Conservation (phyloP, 352 stramenopile genomes). For the Phytophthora syringae region DNA sequence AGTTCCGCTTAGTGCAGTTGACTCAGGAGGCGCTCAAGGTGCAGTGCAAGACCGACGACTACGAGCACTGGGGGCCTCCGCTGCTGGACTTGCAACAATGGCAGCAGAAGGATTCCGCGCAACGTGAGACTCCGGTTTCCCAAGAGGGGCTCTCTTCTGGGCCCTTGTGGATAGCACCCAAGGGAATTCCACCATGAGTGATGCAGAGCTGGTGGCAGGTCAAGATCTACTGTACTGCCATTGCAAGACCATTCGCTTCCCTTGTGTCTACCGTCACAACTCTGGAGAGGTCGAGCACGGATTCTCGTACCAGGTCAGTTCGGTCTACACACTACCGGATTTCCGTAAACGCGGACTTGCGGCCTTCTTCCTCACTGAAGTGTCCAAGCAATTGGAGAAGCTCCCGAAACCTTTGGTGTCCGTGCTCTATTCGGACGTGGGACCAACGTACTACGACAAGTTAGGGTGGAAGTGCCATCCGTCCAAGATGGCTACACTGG, state of each 20-base stretch:
- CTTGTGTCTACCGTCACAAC: slow-evolving; percentile 41
- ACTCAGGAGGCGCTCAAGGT: slow-evolving; percentile 56
- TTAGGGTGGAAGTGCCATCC: slow-evolving; percentile 56
- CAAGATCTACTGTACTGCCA: slow-evolving; percentile 47
- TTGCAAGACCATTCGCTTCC: slow-evolving; percentile 59
- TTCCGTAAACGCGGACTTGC: slow-evolving; percentile 51
- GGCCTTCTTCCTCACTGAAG: slow-evolving; percentile 43
- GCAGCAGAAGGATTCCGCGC: slow-evolving; percentile 47
- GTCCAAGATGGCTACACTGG: slow-evolving; percentile 42
- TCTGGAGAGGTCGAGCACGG: slow-evolving; percentile 41
- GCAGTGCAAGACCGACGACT: slow-evolving; percentile 67
- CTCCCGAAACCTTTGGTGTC: slow-evolving; percentile 41
- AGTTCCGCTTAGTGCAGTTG: slow-evolving; percentile 61
- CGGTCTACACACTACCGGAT: slow-evolving; percentile 61
- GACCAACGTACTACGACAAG: slow-evolving; percentile 55
- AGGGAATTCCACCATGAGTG: slow-evolving; percentile 17
- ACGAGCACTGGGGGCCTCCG: slow-evolving; percentile 52
- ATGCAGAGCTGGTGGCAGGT: slow-evolving; percentile 26
- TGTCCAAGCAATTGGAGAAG: slow-evolving; percentile 37
- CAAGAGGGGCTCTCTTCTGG: slow-evolving; percentile 59
- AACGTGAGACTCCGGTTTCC: slow-evolving; percentile 54
- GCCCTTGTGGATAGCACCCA: slow-evolving; percentile 49
- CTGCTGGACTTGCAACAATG: slow-evolving; percentile 47
- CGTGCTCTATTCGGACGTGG: slow-evolving; percentile 63
- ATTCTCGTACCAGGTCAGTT: slow-evolving; percentile 58